Base-by-base conservation (phyloP, 140 eudicot genomes). In the Senecio squalidus region DNA sequence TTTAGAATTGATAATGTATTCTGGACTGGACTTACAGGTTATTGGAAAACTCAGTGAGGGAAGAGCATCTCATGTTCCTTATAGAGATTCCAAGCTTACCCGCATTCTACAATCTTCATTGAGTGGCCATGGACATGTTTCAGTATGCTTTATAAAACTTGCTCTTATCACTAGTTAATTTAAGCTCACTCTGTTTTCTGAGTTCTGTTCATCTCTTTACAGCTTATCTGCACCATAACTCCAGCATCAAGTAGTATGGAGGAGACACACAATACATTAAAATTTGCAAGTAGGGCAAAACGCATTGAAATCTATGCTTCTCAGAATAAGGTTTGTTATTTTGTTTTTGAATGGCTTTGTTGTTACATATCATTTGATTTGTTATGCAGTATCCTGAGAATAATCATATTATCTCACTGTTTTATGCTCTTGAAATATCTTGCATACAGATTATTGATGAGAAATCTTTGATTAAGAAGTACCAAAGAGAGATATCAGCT, bases 21-120 rank as follows among this genome's bases (percentile, higher is more conserved):
- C 60, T 54, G 46, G 23, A 69, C 57, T 2, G 70, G 36, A 61
- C 21, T 15, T 63, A 25, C 64, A 93, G 99, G 99, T 93, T 30
- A 93, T 93, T 64, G 99, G 99, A 66, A 93, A 93, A 77, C 90
- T 93, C 24, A 93, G 99, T 56, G 99, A 93, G 53, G 99, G 99
- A 52, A 93, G 80, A 80, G 96, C 99, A 62, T 80, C 96, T 53
- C 99, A 93, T 82, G 82, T 93, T 73, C 99, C 99, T 34, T 93
- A 82, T 55, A 82, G 99, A 71, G 99, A 93, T 76, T 93, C 99
- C 40, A 93, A 93, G 73, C 99, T 93, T 67, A 93, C 99, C 17
- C 95, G 99, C 18, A 85, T 93, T 60, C 80, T 93, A 28, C 99
- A 93, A 68, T 93, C 99, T 58, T 93, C 99, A 18, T 89, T 93